A percentile compares a stretch with the other conserved stretches of the same genome.
These are phyloP conservation scores for Ustilago curta DNA, from an alignment of 1,284 basidiomycete genomes.

Conservation along the genomic window DNA sequence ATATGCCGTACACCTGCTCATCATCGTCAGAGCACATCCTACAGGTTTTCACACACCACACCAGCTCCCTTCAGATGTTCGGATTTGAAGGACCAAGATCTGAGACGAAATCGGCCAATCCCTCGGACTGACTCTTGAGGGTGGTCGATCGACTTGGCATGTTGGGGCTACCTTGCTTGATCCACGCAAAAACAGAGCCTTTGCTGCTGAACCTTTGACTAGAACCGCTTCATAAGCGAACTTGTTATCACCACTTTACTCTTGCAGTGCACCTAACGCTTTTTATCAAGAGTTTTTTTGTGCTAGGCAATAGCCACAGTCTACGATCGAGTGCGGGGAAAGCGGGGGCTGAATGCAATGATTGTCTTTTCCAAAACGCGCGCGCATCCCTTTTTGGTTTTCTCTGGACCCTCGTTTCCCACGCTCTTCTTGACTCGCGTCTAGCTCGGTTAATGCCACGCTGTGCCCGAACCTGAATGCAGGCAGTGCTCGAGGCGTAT, in stretches of 20 bases:
- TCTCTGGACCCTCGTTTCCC: neutral
- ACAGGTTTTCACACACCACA: slow-evolving; percentile 8
- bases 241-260: too few species aligned
- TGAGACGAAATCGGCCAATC: neutral
- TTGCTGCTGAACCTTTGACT: too few species aligned
- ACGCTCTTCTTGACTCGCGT: slow-evolving; percentile 4
- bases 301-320: too few species aligned
- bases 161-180: too few species aligned
- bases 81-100: slow-evolving; percentile 5
- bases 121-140: too few species aligned
- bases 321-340: slow-evolving; percentile 8
- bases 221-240: too few species aligned
- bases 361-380: neutral
- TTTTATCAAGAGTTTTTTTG: too few species aligned
- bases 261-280: too few species aligned
- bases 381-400: neutral
- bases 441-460: slow-evolving; percentile 3
- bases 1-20: slow-evolving; percentile 14
- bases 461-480: neutral
- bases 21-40: slow-evolving; percentile 5
- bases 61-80: neutral
- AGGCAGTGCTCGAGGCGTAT: too few species aligned
- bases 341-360: slow-evolving; percentile 4
- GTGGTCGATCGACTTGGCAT: too few species aligned
- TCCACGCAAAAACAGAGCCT: too few species aligned